phyloP scores from a whole-genome alignment of 2,329 filamentous ascomycete genomes.

The Beauveria australis region DNA sequence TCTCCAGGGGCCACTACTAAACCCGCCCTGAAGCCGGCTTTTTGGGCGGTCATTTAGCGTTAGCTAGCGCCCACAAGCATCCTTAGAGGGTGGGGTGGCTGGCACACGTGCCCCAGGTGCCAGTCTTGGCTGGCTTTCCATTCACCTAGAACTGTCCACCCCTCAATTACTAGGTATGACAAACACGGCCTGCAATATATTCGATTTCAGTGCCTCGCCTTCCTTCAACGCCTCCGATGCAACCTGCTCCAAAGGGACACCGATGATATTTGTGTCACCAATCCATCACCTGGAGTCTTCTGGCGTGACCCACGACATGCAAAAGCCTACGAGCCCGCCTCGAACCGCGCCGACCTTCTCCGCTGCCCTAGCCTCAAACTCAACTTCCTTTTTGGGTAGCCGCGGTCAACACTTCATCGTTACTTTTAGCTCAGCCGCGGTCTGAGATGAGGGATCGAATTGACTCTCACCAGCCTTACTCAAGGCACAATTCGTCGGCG shows the following conservation, averaged over 20 bases:
- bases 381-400: slow-evolving; percentile 1
- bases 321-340: background rate
- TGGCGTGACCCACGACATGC: background rate
- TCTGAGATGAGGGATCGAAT: background rate
- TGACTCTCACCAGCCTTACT: background rate
- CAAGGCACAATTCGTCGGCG: background rate
- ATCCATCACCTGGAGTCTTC: no score
- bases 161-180: background rate
- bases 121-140: background rate
- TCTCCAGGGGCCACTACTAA: background rate
- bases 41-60: background rate
- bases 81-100: background rate
- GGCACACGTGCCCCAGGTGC: background rate
- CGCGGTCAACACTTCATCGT: background rate
- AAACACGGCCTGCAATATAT: background rate
- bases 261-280: background rate
- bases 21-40: background rate
- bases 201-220: background rate
- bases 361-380: background rate
- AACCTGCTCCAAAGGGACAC: background rate
- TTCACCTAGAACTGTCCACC: background rate
- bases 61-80: background rate
- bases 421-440: background rate
- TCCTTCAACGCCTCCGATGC: background rate
- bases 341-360: background rate